Evolutionary conservation across 2,329 filamentous ascomycete genomes (phyloP).

Genomic region (Trichoderma citrinoviride): DNA sequence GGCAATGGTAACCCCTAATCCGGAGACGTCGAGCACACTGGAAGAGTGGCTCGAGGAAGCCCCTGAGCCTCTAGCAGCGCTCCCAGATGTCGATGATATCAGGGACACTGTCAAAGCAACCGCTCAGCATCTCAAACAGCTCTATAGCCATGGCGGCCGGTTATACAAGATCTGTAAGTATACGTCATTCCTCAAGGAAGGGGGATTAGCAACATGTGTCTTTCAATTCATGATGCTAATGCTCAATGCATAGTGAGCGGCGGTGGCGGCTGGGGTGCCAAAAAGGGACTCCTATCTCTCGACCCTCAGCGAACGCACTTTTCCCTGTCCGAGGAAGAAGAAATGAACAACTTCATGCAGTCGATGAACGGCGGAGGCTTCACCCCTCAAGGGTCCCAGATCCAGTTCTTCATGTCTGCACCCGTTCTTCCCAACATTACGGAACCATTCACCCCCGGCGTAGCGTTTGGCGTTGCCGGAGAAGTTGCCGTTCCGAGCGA

Average conservation of each 20-base stretch:
- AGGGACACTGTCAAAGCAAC: constrained; percentile 28
- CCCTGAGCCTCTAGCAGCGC: constrained; percentile 21
- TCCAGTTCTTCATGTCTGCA: constrained; percentile 62
- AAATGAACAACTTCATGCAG: constrained; percentile 53
- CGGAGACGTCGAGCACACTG: neutral
- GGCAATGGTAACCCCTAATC: constrained; percentile 63
- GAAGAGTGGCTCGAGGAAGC: constrained; percentile 18
- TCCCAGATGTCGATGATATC: constrained; percentile 13
- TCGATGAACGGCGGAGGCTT: constrained; percentile 50
- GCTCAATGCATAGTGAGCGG: constrained; percentile 58
- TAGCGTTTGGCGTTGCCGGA: constrained; percentile 38
- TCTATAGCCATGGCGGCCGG: constrained; percentile 45
- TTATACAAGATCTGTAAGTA: constrained; percentile 42
- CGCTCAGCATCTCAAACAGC: constrained; percentile 32
- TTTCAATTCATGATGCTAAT: neutral
- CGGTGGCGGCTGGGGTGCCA: constrained; percentile 80
- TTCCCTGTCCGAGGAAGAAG: constrained; percentile 46
- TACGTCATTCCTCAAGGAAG: neutral
- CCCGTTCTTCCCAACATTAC: constrained; percentile 30
- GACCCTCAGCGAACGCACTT: constrained; percentile 64
- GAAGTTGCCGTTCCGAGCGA: constrained; percentile 12
- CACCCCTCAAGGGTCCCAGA: constrained; percentile 59
- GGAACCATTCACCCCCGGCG: constrained; percentile 21
- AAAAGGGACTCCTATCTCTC: constrained; percentile 73
- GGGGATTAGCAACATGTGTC: neutral